phyloP scores from a whole-genome alignment of 805 yeast species.

The Candida loeiensis region DNA sequence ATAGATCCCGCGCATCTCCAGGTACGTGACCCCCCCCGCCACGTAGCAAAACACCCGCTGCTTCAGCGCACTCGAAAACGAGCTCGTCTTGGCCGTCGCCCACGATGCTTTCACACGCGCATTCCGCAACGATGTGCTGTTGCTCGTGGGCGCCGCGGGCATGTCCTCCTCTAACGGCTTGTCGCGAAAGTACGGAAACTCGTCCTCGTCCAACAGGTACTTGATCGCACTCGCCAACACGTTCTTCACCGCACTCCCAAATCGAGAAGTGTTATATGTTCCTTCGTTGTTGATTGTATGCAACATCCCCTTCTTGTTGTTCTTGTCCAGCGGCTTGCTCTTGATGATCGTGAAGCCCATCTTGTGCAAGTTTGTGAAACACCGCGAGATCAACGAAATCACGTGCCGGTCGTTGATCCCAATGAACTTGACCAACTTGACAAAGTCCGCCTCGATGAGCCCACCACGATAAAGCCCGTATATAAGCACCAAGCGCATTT shows the following conservation, averaged over 20 bases:
- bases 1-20: slow-evolving; percentile 74
- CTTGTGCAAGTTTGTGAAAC: slow-evolving; percentile 38
- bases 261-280: slow-evolving; percentile 65
- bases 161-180: slow-evolving; percentile 57
- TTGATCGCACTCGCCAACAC: slow-evolving; percentile 50
- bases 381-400: slow-evolving; percentile 54
- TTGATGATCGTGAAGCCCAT: slow-evolving; percentile 59
- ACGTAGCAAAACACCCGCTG: slow-evolving; percentile 77
- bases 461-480: slow-evolving; percentile 85
- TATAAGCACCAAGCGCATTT: slow-evolving; percentile 66
- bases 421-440: slow-evolving; percentile 59
- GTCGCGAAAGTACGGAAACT: slow-evolving; percentile 73
- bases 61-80: slow-evolving; percentile 23
- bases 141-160: slow-evolving; percentile 15
- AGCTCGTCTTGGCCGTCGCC: slow-evolving; percentile 47
- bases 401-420: slow-evolving; percentile 45
- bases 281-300: slow-evolving; percentile 55
- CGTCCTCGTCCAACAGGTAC: slow-evolving; percentile 51
- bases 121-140: slow-evolving; percentile 52
- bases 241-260: slow-evolving; percentile 64
- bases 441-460: slow-evolving; percentile 65
- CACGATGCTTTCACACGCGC: slow-evolving; percentile 73
- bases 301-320: slow-evolving; percentile 47
- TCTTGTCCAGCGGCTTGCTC: slow-evolving; percentile 35
- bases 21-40: slow-evolving; percentile 85